Conservation (phyloP, 2,329 filamentous ascomycete species). For the Exserohilum rostratum region DNA sequence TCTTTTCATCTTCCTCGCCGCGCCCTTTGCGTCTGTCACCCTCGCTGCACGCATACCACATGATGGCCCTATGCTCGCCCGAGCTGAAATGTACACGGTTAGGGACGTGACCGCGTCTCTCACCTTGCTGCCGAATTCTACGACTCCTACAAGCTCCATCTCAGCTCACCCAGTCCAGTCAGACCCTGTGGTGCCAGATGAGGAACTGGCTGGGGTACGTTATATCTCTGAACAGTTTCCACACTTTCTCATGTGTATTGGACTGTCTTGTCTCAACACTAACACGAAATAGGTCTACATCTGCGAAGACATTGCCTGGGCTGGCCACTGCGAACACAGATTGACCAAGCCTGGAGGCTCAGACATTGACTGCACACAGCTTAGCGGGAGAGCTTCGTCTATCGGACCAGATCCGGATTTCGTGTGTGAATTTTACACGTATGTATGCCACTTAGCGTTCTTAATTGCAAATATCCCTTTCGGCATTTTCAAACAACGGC, state of each 20-base stretch:
- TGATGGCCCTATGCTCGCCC: constrained; percentile 1
- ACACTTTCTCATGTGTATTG: neutral
- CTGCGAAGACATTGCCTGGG: constrained; percentile 33
- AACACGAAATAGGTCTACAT: constrained; percentile 28
- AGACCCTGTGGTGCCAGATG: no score
- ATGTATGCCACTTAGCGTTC: constrained; percentile 5
- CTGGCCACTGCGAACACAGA: constrained; percentile 24
- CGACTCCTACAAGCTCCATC: neutral
- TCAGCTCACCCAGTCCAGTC: no score
- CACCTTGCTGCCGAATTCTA: neutral
- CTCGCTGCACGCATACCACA: no score
- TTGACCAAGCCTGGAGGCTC: constrained; percentile 19
- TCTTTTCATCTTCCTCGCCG: constrained; percentile 7
- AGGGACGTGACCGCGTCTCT: neutral
- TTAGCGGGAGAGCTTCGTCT: constrained; percentile 24
- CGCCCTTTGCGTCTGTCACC: constrained; percentile 5
- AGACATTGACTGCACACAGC: constrained; percentile 16
- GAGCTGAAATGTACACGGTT: neutral
- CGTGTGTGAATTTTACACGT: constrained; percentile 39
- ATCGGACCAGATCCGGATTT: constrained; percentile 34
- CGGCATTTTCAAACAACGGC: neutral
- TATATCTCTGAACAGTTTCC: no score
- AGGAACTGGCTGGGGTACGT: no score
- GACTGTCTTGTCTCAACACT: neutral
- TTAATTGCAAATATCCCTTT: no score